Evolutionary conservation across 768 basidiomycete species (phyloP).

Genomic region (Clathrus columnatus): DNA sequence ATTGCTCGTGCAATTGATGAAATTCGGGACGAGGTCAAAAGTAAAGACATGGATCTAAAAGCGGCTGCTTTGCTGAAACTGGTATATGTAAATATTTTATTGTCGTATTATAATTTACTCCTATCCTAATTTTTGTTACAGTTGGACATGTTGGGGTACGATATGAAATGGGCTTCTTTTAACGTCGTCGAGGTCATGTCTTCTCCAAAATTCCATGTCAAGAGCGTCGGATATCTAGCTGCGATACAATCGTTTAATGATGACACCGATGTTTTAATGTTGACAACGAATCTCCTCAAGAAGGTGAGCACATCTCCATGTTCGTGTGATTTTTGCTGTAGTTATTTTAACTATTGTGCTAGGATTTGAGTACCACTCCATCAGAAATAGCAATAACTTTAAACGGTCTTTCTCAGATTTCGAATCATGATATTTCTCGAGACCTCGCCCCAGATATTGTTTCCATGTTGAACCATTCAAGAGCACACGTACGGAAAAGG

Average conservation of each 20-base stretch:
- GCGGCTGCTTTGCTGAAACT: constrained; percentile 92
- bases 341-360: constrained; percentile 8
- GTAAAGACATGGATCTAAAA: constrained; percentile 95
- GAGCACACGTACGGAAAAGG: constrained; percentile 81
- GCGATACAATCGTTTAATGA: constrained; percentile 85
- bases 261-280: constrained; percentile 94
- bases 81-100: constrained; percentile 69
- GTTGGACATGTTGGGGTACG: constrained; percentile 97
- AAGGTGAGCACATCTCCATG: constrained; percentile 47
- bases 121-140: constrained; percentile 26
- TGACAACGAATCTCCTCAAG: constrained; percentile 92
- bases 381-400: constrained; percentile 68
- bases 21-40: constrained; percentile 83
- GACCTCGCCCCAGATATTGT: constrained; percentile 83
- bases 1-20: constrained; percentile 91
- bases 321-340: constrained; percentile 13
- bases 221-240: constrained; percentile 92
- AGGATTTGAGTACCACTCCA: constrained; percentile 78
- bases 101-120: constrained; percentile 6
- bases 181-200: constrained; percentile 99
- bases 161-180: constrained; percentile 94
- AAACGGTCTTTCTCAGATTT: constrained; percentile 75
- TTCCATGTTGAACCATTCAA: constrained; percentile 83
- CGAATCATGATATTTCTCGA: constrained; percentile 82
- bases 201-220: constrained; percentile 81